Evolutionary conservation across 2,329 filamentous ascomycete genomes (phyloP).

Genomic region (Hypoxylon sp.): DNA sequence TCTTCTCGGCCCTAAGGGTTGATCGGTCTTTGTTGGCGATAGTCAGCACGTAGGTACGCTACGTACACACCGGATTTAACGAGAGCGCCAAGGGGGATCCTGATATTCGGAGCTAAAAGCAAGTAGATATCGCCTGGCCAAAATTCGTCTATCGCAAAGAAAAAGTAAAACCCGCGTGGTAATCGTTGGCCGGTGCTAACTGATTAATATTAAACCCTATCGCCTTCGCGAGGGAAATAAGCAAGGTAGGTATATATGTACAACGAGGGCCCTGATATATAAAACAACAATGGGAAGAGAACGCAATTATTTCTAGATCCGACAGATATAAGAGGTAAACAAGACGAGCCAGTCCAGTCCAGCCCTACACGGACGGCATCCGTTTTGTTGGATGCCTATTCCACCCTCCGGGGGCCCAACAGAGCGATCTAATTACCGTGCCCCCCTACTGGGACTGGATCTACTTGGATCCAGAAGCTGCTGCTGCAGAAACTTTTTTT

Average conservation of each 20-base stretch:
- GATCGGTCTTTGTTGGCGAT: neutral
- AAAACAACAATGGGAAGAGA: neutral
- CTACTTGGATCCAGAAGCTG: neutral
- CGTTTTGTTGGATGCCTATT: neutral
- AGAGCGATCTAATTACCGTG: neutral
- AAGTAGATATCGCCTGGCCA: neutral
- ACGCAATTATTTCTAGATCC: neutral
- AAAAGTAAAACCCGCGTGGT: neutral
- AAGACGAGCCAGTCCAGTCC: no score
- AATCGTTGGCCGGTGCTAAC: neutral
- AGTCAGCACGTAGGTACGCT: neutral
- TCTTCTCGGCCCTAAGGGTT: conserved; percentile 5
- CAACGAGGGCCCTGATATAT: neutral
- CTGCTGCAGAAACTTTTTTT: neutral
- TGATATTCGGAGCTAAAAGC: conserved; percentile 9
- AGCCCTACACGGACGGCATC: neutral
- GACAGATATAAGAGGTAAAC: no score
- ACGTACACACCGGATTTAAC: neutral
- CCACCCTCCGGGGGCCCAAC: neutral
- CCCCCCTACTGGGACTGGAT: no score
- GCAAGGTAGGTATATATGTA: neutral
- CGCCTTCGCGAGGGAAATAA: neutral
- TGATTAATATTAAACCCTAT: neutral
- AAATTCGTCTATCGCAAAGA: conserved; percentile 1
- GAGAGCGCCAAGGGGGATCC: conserved; percentile 8